These are phyloP conservation scores for Nemophila menziesii DNA, from an alignment of 257 asterid genomes.

Conservation along the genomic window DNA sequence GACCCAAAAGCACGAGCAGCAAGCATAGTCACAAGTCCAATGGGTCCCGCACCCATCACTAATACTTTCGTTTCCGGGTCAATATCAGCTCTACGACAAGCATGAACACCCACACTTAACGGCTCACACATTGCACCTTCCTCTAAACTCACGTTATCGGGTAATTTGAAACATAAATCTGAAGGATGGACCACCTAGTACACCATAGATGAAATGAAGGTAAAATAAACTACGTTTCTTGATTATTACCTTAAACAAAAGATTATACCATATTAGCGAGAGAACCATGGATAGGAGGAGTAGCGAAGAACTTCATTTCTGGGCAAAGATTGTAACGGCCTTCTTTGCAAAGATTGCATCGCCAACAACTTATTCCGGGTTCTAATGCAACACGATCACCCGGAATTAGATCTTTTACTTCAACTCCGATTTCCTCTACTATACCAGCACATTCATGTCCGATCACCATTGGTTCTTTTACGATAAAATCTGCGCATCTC, in stretches of 20 bases:
- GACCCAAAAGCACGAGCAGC: slow-evolving; percentile 92
- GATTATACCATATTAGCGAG: slow-evolving; percentile 91
- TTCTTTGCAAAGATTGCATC: slow-evolving; percentile 61
- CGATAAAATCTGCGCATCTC: slow-evolving; percentile 66
- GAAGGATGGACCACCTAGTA: slow-evolving; percentile 91
- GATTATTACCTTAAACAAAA: background rate
- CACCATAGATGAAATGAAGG: background rate
- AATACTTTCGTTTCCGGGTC: slow-evolving; percentile 73
- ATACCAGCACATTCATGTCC: slow-evolving; percentile 97
- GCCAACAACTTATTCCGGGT: slow-evolving; percentile 76
- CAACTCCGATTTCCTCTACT: slow-evolving; percentile 61
- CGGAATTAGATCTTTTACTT: slow-evolving; percentile 43
- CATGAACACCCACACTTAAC: slow-evolving; percentile 86
- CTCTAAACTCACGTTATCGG: slow-evolving; percentile 77
- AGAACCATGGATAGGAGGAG: slow-evolving; percentile 90
- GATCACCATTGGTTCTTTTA: slow-evolving; percentile 89
- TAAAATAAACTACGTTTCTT: background rate
- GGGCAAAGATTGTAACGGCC: slow-evolving; percentile 92
- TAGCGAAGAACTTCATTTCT: slow-evolving; percentile 82
- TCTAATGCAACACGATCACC: slow-evolving; percentile 92
- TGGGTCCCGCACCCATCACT: slow-evolving; percentile 93
- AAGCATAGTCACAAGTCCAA: slow-evolving; percentile 74
- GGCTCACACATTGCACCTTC: slow-evolving; percentile 99
- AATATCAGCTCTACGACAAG: slow-evolving; percentile 81
- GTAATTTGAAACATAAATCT: slow-evolving; percentile 74